phyloP scores from a whole-genome alignment of 768 basidiomycete genomes.

The Lactarius quietus region DNA sequence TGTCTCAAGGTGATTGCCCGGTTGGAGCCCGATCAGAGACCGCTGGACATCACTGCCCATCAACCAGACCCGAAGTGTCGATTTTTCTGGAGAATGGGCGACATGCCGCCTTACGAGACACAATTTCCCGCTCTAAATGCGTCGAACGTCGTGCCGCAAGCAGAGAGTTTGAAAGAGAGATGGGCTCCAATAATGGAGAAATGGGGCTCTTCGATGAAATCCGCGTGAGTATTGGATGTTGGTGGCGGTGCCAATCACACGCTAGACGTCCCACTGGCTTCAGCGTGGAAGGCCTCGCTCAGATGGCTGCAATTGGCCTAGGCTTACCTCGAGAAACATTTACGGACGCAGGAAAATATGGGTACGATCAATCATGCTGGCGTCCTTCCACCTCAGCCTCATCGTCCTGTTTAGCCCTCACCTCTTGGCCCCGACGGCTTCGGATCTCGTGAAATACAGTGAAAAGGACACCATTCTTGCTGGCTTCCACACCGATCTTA shows the following conservation, averaged over 20 bases:
- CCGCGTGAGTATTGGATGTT: slow-evolving; percentile 54
- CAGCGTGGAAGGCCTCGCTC: slow-evolving; percentile 82
- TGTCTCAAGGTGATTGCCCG: slow-evolving; percentile 76
- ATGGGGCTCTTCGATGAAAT: slow-evolving; percentile 89
- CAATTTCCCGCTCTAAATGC: slow-evolving; percentile 75
- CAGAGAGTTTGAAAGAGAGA: slow-evolving; percentile 47
- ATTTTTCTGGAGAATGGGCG: slow-evolving; percentile 87
- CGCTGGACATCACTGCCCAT: slow-evolving; percentile 77
- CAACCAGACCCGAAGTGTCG: slow-evolving; percentile 92
- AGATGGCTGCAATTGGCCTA: slow-evolving; percentile 84
- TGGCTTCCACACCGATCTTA: slow-evolving; percentile 93
- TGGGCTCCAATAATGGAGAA: slow-evolving; percentile 78
- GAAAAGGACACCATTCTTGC: slow-evolving; percentile 81
- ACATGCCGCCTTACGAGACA: slow-evolving; percentile 71
- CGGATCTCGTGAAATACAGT: slow-evolving; percentile 79
- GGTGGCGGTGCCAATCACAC: not conserved
- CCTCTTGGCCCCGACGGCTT: slow-evolving; percentile 90
- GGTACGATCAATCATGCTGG: slow-evolving; percentile 43
- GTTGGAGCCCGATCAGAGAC: slow-evolving; percentile 75
- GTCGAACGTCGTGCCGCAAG: slow-evolving; percentile 76
- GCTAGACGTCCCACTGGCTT: slow-evolving; percentile 15
- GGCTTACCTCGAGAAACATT: slow-evolving; percentile 69
- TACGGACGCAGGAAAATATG: slow-evolving; percentile 77
- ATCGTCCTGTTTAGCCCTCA: slow-evolving; percentile 54
- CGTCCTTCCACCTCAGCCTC: not conserved